A percentile compares a stretch with the other conserved stretches of the same genome.
Conservation (phyloP, 176 grass and related monocot genomes). For the Oryza longistaminata region DNA sequence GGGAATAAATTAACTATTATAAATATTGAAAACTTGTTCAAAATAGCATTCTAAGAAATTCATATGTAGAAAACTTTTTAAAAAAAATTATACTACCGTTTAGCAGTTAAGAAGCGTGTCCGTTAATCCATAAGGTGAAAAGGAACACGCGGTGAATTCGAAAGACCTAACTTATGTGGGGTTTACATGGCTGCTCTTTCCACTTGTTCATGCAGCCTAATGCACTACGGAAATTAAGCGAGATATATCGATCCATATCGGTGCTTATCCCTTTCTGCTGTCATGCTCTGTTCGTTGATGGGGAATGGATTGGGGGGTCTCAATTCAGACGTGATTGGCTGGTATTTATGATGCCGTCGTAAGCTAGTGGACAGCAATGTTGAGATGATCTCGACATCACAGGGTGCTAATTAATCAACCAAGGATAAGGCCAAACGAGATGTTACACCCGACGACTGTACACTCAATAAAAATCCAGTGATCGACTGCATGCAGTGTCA, state of each 20-base stretch:
- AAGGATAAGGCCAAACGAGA: background rate
- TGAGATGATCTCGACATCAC: background rate
- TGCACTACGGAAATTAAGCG: background rate
- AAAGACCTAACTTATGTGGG: background rate
- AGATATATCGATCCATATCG: background rate
- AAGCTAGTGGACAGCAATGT: background rate
- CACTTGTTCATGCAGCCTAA: background rate
- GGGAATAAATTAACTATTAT: too few relatives aligned
- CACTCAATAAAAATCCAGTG: background rate
- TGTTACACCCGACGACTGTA: background rate
- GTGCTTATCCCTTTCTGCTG: background rate
- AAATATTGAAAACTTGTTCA: too few relatives aligned
- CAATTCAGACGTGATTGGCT: background rate
- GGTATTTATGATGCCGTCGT: background rate
- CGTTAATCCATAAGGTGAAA: too few relatives aligned
- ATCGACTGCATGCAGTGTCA: too few relatives aligned
- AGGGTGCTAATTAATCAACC: background rate
- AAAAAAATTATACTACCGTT: too few relatives aligned
- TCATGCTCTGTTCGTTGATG: background rate
- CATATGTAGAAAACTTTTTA: too few relatives aligned
- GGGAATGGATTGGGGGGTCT: conserved; percentile 2
- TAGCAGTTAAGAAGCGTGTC: too few relatives aligned
- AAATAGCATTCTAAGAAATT: too few relatives aligned
- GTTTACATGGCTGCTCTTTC: background rate
- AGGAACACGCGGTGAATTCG: background rate